Evolutionary conservation across 176 grass and related monocot genomes (phyloP), one percentile per base, ranked within the genome.

Genomic region (Poa pratensis): DNA sequence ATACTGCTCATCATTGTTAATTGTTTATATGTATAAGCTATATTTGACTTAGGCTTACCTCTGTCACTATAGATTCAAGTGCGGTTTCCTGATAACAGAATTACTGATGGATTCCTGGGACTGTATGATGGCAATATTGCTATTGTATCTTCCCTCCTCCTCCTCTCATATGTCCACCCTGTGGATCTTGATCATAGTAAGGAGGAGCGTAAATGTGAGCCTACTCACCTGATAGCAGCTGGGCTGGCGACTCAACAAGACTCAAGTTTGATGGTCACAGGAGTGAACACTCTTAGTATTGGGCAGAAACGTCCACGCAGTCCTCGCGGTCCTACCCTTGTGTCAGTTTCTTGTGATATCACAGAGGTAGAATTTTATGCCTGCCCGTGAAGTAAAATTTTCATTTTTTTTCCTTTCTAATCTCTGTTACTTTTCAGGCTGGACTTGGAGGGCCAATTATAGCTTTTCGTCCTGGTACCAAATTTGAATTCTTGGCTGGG

Each of bases 361-460:
- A 63, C 60, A 27, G 60, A 63, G 60, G 60, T 63, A 28, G 24
- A 63, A 15, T 63, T 63, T 28, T 15, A 28, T 63, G 23, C 60
- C 4, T 28, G 60, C 1, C 5, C n/a, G 11, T 62, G 59, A 63
- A 28, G 60, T 61, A 24, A 62, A 27, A 0, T 5, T 14, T 62
- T 48, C 11, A 48, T 14, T 13, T 62, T 28, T 62, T 27, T 24
- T 27, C 59, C 11, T 27, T 63, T 63, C 12, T 63, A 63, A 63
- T 63, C 23, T 5, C 24, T 63, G 24, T 63, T 26, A 28, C 23
- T 60, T 60, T 60, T 60, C 3, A 60, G 57, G 20, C 60, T 28
- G 60, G 60, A 63, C 60, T 63, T 63, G 60, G 60, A 27, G 60
- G 60, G 24, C 60, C 60, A 63, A 11, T 63, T 63, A 63, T 63